Conservation (phyloP, 164 flowering plant species). For the Vitis rotundifolia region DNA sequence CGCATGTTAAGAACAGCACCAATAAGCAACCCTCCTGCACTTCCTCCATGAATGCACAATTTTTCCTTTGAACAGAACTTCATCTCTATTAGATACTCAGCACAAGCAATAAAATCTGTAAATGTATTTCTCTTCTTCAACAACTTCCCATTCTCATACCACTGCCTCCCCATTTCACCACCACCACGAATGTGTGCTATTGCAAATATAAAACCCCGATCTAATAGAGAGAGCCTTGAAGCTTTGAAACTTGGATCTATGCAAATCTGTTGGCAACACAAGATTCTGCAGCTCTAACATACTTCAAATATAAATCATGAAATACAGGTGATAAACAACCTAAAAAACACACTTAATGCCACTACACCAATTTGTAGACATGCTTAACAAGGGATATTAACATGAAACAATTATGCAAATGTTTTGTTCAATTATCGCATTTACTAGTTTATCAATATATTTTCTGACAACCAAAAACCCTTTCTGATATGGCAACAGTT, state of each 20-base stretch:
- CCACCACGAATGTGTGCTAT: conserved; percentile 97
- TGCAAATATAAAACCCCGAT: conserved; percentile 80
- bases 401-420: too few relatives aligned
- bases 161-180: conserved; percentile 98
- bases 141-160: conserved; percentile 95
- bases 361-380: not conserved
- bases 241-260: conserved; percentile 73
- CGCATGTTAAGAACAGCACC: conserved; percentile 95
- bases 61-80: conserved; percentile 79
- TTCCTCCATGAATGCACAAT: conserved; percentile 81
- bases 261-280: conserved; percentile 48
- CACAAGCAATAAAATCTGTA: conserved; percentile 85
- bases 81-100: conserved; percentile 70
- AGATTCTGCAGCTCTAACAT: not conserved
- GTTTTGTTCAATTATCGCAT: too few relatives aligned
- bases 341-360: not conserved
- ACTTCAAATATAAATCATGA: not conserved
- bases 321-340: not conserved
- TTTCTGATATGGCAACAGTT: too few relatives aligned
- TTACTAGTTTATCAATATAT: too few relatives aligned
- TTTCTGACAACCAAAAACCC: too few relatives aligned
- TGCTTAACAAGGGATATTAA: not conserved
- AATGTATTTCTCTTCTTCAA: conserved; percentile 86
- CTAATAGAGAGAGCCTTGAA: conserved; percentile 79
- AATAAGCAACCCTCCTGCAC: conserved; percentile 96